phyloP scores from a whole-genome alignment of 805 yeast genomes.

The Candida methanosorbosa region DNA sequence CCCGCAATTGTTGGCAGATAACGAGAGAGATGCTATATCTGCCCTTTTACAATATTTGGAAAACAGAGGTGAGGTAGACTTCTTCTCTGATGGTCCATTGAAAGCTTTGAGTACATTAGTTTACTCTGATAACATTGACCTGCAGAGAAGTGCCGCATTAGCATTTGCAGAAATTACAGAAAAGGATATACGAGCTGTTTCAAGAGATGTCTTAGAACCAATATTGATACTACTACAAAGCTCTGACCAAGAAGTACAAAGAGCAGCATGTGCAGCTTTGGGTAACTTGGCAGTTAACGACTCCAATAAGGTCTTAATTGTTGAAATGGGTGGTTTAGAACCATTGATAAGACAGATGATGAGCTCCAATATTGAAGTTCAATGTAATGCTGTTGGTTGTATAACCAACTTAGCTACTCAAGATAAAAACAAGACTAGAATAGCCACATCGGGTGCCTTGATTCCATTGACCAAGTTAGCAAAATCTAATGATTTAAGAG shows the following conservation, averaged over 20 bases:
- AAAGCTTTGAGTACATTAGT: conserved; percentile 88
- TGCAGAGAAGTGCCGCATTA: conserved; percentile 93
- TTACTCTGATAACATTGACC: conserved; percentile 87
- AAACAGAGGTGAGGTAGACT: conserved; percentile 81
- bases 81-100: conserved; percentile 78
- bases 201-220: conserved; percentile 88
- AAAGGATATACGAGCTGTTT: conserved; percentile 86
- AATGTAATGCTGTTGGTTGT: conserved; percentile 98
- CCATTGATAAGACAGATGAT: conserved; percentile 97
- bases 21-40: conserved; percentile 94
- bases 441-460: conserved; percentile 93
- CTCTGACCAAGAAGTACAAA: conserved; percentile 87
- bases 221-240: conserved; percentile 80
- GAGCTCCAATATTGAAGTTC: conserved; percentile 94
- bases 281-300: conserved; percentile 98
- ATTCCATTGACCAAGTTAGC: conserved; percentile 93
- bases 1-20: conserved; percentile 85
- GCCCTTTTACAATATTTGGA: conserved; percentile 83
- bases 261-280: conserved; percentile 98
- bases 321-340: conserved; percentile 96
- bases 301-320: conserved; percentile 86
- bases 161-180: conserved; percentile 99
- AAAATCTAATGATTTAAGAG: conserved; percentile 88
- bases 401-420: conserved; percentile 96
- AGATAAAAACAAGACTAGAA: conserved; percentile 92